Base-by-base conservation (phyloP, 495 filamentous ascomycete genomes). In the Aspergillus ellipticus region DNA sequence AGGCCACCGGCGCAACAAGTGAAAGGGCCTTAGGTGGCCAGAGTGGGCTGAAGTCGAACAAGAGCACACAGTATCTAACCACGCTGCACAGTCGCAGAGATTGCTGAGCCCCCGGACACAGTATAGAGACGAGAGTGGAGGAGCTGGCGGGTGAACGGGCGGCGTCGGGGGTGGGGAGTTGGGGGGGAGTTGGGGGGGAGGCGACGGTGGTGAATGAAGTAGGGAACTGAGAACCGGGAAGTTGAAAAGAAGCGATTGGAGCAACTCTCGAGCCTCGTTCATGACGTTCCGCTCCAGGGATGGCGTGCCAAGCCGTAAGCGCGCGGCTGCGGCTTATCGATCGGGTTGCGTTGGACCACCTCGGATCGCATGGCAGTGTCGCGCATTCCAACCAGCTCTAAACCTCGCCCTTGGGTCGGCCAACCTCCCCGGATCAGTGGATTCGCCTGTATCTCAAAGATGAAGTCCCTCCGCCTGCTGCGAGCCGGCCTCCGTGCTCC, bases 241-340 rank as follows among this genome's bases (percentile, higher is more conserved):
- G 52, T n/a, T 49, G 60, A 59, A 59, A 51, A 58, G 56, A 53
- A 56, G 49, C 56, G 39, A 42, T 35, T 59, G 53, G 43, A 16
- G 24, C 20, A 31, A 37, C 47, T 47, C 59, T 51, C 35, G 29
- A 57, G 11, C 21, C 22, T 43, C 49, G 42, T 35, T 48, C 53
- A 62, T 66, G 63, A 66, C 63, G 63, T 66, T 48, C 57, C 62
- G 48, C 52, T n/a, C 58, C 54, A 57, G 58, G 58, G 53, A 55
- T 53, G 53, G 51, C 56, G 46, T 56, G 54, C 59, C 59, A 58
- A 61, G 54, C 50, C 62, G 31, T 65, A 60, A 59, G 55, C 59
- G 63, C 59, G 63, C 63, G 63, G 41, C 59, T 62, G 43, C 59
- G 37, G 54, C 33, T 43, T 47, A 42, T 41, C 20, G 24, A 37